These are phyloP conservation scores for Zostera marina DNA, from an alignment of 116 monocot genomes.

Conservation along the genomic window DNA sequence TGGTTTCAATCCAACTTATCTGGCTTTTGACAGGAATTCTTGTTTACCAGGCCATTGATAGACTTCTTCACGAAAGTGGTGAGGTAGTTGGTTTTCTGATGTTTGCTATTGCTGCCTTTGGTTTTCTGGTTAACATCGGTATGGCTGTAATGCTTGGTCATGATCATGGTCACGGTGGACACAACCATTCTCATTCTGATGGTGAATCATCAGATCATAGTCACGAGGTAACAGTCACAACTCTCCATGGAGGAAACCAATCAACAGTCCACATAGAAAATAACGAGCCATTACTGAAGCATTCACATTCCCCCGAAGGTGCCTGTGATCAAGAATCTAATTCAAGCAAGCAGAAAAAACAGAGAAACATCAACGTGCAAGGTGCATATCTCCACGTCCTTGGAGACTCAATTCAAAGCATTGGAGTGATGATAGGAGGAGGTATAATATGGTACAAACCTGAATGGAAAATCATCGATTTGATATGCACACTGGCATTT, in stretches of 20 bases:
- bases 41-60: conserved; percentile 37
- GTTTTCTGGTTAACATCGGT: conserved; percentile 30
- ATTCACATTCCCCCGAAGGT: conserved; percentile 4
- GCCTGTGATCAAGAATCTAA: not conserved
- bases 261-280: conserved; percentile 7
- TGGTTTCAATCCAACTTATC: conserved; percentile 60
- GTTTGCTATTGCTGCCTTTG: conserved; percentile 38
- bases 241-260: conserved; percentile 6
- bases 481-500: conserved; percentile 37
- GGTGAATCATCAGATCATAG: conserved; percentile 3
- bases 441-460: conserved; percentile 51
- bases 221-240: conserved; percentile 9
- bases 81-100: conserved; percentile 34
- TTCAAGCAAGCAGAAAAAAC: not conserved
- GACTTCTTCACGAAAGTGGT: conserved; percentile 22
- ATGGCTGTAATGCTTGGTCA: conserved; percentile 45
- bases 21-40: conserved; percentile 61
- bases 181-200: not conserved
- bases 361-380: conserved; percentile 38
- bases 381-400: conserved; percentile 56
- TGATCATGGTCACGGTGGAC: conserved; percentile 23
- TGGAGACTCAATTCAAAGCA: conserved; percentile 41
- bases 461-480: conserved; percentile 44
- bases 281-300: conserved; percentile 17
- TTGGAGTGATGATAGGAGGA: conserved; percentile 50